These are phyloP conservation scores for Hypoxylon intermedium DNA, from an alignment of 495 filamentous ascomycete species.

Conservation along the genomic window DNA sequence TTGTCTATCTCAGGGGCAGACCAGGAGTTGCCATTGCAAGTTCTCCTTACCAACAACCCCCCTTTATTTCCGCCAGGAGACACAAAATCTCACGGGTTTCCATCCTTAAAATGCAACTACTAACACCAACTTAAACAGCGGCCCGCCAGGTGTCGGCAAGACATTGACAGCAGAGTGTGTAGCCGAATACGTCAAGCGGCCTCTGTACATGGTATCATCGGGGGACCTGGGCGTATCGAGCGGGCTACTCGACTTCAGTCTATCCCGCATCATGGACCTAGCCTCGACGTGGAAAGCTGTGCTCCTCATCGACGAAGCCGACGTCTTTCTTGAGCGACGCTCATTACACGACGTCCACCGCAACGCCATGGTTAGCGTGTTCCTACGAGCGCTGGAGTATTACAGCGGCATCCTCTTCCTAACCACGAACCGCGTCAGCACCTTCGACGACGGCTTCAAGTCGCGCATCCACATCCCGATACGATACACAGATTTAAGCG, in stretches of 20 bases:
- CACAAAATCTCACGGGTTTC: no score
- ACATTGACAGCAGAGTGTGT: constrained; percentile 54
- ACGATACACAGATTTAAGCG: constrained; percentile 47
- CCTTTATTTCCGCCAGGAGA: no score
- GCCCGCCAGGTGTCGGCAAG: constrained; percentile 50
- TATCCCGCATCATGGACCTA: constrained; percentile 59
- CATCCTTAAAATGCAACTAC: no score
- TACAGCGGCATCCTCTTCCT: constrained; percentile 58
- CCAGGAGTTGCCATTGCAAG: no score
- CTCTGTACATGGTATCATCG: constrained; percentile 61
- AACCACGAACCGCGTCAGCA: constrained; percentile 55
- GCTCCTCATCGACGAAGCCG: constrained; percentile 60
- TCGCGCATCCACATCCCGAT: constrained; percentile 55
- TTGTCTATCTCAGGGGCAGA: background rate
- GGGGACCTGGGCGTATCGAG: constrained; percentile 60
- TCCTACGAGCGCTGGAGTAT: constrained; percentile 56
- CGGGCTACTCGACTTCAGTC: constrained; percentile 33
- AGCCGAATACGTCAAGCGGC: constrained; percentile 58
- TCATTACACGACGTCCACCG: constrained; percentile 50
- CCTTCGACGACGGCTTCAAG: constrained; percentile 54
- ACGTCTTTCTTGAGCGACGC: constrained; percentile 57
- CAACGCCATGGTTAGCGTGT: constrained; percentile 56
- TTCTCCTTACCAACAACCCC: no score
- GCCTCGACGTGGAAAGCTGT: constrained; percentile 57
- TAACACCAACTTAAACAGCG: constrained; percentile 29